Percentiles rank a stretch among this genome's conserved stretches.
Evolutionary conservation across 345 rosid genomes (phyloP).

Genomic region (Euclidium syriacum): DNA sequence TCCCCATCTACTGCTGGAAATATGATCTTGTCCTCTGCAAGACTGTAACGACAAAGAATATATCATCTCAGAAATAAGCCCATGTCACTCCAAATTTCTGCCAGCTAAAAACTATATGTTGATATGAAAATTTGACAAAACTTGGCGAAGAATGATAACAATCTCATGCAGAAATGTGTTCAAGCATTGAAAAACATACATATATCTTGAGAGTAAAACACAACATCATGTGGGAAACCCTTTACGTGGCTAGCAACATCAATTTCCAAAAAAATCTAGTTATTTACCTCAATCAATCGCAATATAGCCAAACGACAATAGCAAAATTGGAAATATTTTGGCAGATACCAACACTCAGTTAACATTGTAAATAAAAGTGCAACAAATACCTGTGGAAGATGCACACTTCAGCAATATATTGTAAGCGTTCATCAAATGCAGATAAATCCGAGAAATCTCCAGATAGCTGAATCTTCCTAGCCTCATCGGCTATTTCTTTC

Average conservation of each 20-base stretch:
- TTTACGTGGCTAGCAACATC: neutral
- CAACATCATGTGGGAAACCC: slow-evolving; percentile 1
- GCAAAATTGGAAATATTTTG: neutral
- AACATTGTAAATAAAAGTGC: slow-evolving; percentile 4
- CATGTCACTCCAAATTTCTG: neutral
- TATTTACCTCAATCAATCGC: neutral
- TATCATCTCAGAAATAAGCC: slow-evolving; percentile 11
- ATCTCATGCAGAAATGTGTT: slow-evolving; percentile 14
- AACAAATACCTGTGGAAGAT: slow-evolving; percentile 74
- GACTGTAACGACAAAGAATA: slow-evolving; percentile 39
- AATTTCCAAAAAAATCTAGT: neutral
- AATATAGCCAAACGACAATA: neutral
- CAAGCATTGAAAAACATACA: slow-evolving; percentile 11
- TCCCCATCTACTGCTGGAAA: slow-evolving; percentile 85
- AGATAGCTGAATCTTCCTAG: slow-evolving; percentile 70
- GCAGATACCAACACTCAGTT: neutral
- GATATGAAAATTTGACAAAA: slow-evolving; percentile 2
- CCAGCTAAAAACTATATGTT: neutral
- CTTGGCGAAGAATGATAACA: neutral
- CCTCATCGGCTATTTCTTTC: slow-evolving; percentile 75
- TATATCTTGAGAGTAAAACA: slow-evolving; percentile 7
- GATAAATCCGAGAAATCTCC: slow-evolving; percentile 71
- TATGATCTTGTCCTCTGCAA: slow-evolving; percentile 89
- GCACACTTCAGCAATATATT: slow-evolving; percentile 87
- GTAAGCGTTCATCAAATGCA: slow-evolving; percentile 72